Base-by-base conservation (phyloP, 352 stramenopile species). In the Globisporangium cystogenes region DNA sequence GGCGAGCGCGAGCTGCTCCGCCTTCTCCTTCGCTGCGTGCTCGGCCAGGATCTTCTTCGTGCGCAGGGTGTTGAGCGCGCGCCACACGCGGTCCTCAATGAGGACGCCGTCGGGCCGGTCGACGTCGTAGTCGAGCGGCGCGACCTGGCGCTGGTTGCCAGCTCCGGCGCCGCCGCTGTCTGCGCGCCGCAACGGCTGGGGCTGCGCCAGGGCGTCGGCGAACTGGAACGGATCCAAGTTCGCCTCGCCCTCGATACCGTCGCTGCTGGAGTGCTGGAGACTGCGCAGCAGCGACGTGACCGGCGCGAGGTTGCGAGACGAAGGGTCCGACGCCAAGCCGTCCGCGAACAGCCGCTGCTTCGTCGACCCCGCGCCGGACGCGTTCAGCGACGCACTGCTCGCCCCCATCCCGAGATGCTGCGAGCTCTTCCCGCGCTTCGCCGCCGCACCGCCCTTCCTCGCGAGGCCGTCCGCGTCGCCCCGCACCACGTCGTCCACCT, bases 201-300 rank as follows among this genome's bases (percentile, higher is more conserved):
- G 16, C 20, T 72, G 69, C 27, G 70, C 75, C 24, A 60, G 55
- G 1, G 31, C 60, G 43, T 88, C 72, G 10, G 94, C 29, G 12
- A 82, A 36, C 33, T 87, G 59, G 42, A 97, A 89, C 35, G 82
- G 85, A 31, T 96, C 84, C 20, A 86, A 70, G 52, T 74, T 86
- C 29, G 39, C 24, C 45, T 85, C 72, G n/a, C 51, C 43, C 0
- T 76, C 77, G 18, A 71, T n/a, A 7, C 53, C 18, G 20, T 65
- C 47, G 37, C 48, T 62, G 45, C 53, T 60, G 4, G 66, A 67
- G 2, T 66, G 40, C 27, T 74, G 67, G 2, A 84, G 53, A 23
- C 59, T 80, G 36, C 70, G 70, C 23, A 70, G 51, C 39, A 74
- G 40, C 33, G 59, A 60, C 5, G 46, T 42, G 27, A 63, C 49